Evolutionary conservation across 2,329 filamentous ascomycete species (phyloP).

Genomic region (Talaromyces verruculosus): DNA sequence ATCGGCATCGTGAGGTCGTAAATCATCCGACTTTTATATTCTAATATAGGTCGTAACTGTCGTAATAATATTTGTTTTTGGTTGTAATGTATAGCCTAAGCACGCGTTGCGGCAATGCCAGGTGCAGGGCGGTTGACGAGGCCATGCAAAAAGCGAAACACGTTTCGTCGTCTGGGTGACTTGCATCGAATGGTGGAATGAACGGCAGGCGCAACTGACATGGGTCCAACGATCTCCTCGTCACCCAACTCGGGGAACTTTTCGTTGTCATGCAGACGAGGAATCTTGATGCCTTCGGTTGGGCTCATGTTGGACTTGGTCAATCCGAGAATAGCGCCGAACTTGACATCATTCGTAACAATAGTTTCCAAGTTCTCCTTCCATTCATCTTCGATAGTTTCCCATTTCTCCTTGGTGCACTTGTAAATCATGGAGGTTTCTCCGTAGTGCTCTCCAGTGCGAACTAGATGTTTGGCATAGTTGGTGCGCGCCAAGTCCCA

Average conservation of each 20-base stretch:
- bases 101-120: constrained; percentile 13
- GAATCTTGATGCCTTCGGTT: constrained; percentile 53
- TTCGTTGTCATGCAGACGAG: constrained; percentile 55
- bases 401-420: constrained; percentile 87
- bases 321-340: constrained; percentile 39
- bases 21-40: constrained; percentile 1
- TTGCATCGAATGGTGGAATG: constrained; percentile 47
- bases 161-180: constrained; percentile 44
- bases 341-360: constrained; percentile 50
- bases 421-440: constrained; percentile 84
- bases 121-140: constrained; percentile 34
- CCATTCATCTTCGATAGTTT: constrained; percentile 74
- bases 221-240: constrained; percentile 89
- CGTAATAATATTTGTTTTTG: constrained; percentile 13
- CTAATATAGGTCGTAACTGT: constrained; percentile 17
- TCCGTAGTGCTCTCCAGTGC: constrained; percentile 87
- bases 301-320: constrained; percentile 41
- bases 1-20: constrained; percentile 18
- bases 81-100: constrained; percentile 1
- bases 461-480: constrained; percentile 84
- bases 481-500: constrained; percentile 83
- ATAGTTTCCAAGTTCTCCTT: constrained; percentile 66
- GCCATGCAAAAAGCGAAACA: constrained; percentile 48
- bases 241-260: constrained; percentile 89
- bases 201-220: constrained; percentile 57